Percentiles rank a stretch among this genome's conserved stretches.
Evolutionary conservation across 129 eudicot genomes (phyloP).

Genomic region (Heracleum sosnowskyi): DNA sequence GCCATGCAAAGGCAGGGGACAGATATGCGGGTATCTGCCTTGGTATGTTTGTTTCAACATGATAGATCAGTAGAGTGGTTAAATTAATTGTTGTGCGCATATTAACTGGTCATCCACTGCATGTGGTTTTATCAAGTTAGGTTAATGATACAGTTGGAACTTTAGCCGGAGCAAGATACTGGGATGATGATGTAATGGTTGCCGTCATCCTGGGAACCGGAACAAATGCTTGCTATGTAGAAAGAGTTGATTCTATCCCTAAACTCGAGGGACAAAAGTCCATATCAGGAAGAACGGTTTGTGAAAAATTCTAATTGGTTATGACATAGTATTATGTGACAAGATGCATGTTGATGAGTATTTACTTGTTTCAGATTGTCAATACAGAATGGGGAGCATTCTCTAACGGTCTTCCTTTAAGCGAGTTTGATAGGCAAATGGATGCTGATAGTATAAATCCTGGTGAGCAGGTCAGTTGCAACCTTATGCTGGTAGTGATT

Average conservation of each 20-base stretch:
- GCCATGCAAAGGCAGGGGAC: conserved; percentile 73
- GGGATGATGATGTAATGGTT: conserved; percentile 82
- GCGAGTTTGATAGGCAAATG: conserved; percentile 64
- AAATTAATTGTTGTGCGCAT: not conserved
- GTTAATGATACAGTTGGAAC: conserved; percentile 90
- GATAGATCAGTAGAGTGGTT: not conserved
- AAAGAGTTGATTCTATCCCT: conserved; percentile 57
- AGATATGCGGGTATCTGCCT: conserved; percentile 74
- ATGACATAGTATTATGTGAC: not conserved
- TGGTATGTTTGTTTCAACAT: conserved; percentile 33
- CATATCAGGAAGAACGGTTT: conserved; percentile 49
- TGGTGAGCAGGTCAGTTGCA: conserved; percentile 59
- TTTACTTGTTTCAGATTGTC: conserved; percentile 35
- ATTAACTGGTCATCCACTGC: not conserved
- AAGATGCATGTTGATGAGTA: not conserved
- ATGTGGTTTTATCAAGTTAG: conserved; percentile 33
- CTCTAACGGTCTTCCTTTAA: conserved; percentile 73
- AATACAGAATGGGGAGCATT: conserved; percentile 95
- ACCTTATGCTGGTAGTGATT: not conserved
- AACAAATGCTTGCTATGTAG: conserved; percentile 87
- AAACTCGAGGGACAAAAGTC: conserved; percentile 36
- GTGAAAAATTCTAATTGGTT: conserved; percentile 12
- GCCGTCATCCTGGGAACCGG: conserved; percentile 90
- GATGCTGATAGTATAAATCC: conserved; percentile 82
- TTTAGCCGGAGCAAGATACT: conserved; percentile 76